Evolutionary conservation across 2,329 filamentous ascomycete species (phyloP).

Genomic region (Lachnellula suecica): DNA sequence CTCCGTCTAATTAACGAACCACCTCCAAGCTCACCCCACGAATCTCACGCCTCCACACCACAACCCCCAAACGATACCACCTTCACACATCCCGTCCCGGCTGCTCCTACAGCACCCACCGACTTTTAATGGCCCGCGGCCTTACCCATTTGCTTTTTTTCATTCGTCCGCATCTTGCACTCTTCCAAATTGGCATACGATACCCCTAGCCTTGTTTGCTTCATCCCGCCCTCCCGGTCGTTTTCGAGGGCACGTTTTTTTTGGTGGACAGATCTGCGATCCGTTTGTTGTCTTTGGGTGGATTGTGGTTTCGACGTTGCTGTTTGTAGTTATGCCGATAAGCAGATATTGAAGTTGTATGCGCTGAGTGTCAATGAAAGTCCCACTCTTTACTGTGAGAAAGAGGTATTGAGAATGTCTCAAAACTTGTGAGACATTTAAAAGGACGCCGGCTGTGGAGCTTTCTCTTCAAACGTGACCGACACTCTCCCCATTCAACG

Average conservation of each 20-base stretch:
- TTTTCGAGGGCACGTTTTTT: background rate
- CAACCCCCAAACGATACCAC: background rate
- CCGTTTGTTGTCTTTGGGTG: background rate
- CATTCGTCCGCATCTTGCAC: background rate
- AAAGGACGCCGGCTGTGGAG: too few relatives aligned
- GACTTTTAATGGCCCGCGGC: constrained; percentile 5
- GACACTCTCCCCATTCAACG: too few relatives aligned
- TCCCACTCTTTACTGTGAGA: too few relatives aligned
- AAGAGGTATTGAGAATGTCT: too few relatives aligned
- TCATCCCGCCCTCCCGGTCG: background rate
- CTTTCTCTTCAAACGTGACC: too few relatives aligned
- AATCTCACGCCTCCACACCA: background rate
- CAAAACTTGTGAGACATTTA: too few relatives aligned
- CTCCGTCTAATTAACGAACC: background rate
- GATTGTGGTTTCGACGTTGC: background rate
- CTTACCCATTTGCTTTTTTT: constrained; percentile 2
- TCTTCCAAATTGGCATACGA: constrained; percentile 14
- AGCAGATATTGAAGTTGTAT: constrained; percentile 1
- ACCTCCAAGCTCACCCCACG: background rate
- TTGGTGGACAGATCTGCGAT: constrained; percentile 7
- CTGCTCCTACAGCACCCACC: background rate
- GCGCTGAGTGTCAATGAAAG: constrained; percentile 2
- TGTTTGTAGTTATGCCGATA: background rate
- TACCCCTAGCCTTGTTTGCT: constrained; percentile 11
- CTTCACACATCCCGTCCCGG: background rate